Conservation (phyloP, 352 stramenopile genomes). For the Phytopythium kandeliae region DNA sequence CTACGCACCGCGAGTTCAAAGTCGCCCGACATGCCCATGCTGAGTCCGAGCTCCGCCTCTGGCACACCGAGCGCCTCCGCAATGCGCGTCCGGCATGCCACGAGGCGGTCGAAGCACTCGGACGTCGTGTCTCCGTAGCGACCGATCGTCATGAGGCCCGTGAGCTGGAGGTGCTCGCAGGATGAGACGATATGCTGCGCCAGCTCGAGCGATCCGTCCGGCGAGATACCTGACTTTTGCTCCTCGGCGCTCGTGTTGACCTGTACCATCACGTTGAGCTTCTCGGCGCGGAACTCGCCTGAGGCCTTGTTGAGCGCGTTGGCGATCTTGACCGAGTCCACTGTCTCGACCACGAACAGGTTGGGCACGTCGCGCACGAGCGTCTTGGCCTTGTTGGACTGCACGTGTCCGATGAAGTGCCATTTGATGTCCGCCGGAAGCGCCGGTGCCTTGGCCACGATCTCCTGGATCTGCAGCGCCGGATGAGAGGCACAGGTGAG, state of each 20-base stretch:
- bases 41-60: slow-evolving; percentile 87
- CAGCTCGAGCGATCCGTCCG: slow-evolving; percentile 70
- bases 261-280: slow-evolving; percentile 95
- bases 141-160: slow-evolving; percentile 99
- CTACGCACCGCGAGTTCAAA: slow-evolving; percentile 94
- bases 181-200: slow-evolving; percentile 85
- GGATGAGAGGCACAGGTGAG: background rate
- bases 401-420: slow-evolving; percentile 99
- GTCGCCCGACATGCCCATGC: slow-evolving; percentile 99
- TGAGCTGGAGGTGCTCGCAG: slow-evolving; percentile 91
- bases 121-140: slow-evolving; percentile 89
- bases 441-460: slow-evolving; percentile 91
- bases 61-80: slow-evolving; percentile 59
- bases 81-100: slow-evolving; percentile 60
- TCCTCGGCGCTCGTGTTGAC: slow-evolving; percentile 98
- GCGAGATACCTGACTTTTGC: slow-evolving; percentile 93
- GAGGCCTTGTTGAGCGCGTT: slow-evolving; percentile 92
- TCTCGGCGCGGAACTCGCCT: slow-evolving; percentile 48
- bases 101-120: slow-evolving; percentile 90
- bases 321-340: slow-evolving; percentile 95
- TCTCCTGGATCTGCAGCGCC: slow-evolving; percentile 86
- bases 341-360: slow-evolving; percentile 95
- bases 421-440: slow-evolving; percentile 91
- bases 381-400: slow-evolving; percentile 97
- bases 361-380: slow-evolving; percentile 90